Evolutionary conservation across 352 stramenopile genomes (phyloP).

Genomic region (Globisporangium viniferum): DNA sequence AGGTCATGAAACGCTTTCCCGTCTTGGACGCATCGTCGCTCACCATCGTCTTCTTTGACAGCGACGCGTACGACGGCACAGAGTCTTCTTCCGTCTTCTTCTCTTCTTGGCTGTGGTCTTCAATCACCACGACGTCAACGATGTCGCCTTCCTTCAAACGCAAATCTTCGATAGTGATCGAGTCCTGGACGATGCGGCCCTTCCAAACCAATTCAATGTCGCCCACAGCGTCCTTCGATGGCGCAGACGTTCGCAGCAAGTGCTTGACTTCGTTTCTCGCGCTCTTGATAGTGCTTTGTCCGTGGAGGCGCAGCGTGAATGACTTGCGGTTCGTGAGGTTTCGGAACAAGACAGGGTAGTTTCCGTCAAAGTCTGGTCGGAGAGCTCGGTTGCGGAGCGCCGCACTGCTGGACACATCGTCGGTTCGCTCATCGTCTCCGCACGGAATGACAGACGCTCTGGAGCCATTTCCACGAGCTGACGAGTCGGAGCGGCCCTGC

Average conservation of each 20-base stretch:
- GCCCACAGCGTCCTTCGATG: conserved; percentile 29
- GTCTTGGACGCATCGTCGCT: conserved; percentile 23
- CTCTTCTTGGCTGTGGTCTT: conserved; percentile 35
- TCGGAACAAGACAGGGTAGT: conserved; percentile 56
- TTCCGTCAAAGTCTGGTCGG: conserved; percentile 49
- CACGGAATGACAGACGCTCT: conserved; percentile 60
- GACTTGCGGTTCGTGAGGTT: conserved; percentile 68
- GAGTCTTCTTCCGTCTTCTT: conserved; percentile 27
- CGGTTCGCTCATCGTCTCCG: conserved; percentile 38
- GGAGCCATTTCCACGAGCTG: conserved; percentile 16
- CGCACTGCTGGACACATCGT: conserved; percentile 24
- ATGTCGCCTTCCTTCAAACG: conserved; percentile 61
- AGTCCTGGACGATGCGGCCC: conserved; percentile 54
- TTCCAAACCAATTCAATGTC: conserved; percentile 66
- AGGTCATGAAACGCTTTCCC: conserved; percentile 73
- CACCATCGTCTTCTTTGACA: conserved; percentile 28
- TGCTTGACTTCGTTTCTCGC: conserved; percentile 57
- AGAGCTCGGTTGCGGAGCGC: conserved; percentile 28
- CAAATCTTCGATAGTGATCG: conserved; percentile 39
- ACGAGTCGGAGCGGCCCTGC: conserved; percentile 13
- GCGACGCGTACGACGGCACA: conserved; percentile 17
- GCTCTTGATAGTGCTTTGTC: conserved; percentile 51
- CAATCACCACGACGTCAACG: conserved; percentile 68
- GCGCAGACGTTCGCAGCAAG: conserved; percentile 44
- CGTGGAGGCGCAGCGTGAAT: conserved; percentile 56